phyloP scores from a whole-genome alignment of 768 basidiomycete genomes.

The Leucogyrophana mollusca region DNA sequence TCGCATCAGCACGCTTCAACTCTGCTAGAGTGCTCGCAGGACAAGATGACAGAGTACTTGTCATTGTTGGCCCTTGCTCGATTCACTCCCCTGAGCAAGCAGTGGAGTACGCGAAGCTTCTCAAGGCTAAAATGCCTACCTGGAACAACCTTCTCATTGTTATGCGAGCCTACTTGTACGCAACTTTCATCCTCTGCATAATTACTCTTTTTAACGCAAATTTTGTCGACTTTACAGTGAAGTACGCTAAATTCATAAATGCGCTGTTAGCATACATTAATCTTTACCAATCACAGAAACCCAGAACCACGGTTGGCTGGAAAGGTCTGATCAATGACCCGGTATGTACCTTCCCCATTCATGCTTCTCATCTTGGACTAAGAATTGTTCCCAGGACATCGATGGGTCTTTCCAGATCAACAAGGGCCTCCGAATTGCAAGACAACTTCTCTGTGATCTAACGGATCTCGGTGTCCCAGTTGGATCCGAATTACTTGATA shows the following conservation, averaged over 20 bases:
- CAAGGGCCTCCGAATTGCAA: conserved; percentile 87
- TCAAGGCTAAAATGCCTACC: conserved; percentile 62
- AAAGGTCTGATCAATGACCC: conserved; percentile 96
- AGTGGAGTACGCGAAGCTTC: conserved; percentile 72
- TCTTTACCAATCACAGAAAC: conserved; percentile 58
- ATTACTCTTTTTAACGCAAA: conserved; percentile 30
- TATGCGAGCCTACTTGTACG: conserved; percentile 97
- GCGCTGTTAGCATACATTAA: not conserved
- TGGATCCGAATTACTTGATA: conserved; percentile 91
- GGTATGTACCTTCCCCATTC: conserved; percentile 11
- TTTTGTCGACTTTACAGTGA: conserved; percentile 32
- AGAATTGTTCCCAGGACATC: conserved; percentile 49
- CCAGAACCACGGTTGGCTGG: conserved; percentile 96
- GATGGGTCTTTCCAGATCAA: conserved; percentile 95
- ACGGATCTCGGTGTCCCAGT: conserved; percentile 89
- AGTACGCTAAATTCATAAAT: conserved; percentile 22
- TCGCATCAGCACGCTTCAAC: conserved; percentile 75
- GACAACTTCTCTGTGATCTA: conserved; percentile 89
- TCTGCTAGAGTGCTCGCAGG: conserved; percentile 82
- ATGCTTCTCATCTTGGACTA: not conserved
- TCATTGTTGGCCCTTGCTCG: conserved; percentile 94
- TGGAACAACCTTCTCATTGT: conserved; percentile 84
- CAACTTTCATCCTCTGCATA: conserved; percentile 19
- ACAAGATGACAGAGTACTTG: conserved; percentile 81
- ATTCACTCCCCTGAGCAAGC: conserved; percentile 91